phyloP scores from a whole-genome alignment of 2,329 filamentous ascomycete species.

The Aspergillus sp. region DNA sequence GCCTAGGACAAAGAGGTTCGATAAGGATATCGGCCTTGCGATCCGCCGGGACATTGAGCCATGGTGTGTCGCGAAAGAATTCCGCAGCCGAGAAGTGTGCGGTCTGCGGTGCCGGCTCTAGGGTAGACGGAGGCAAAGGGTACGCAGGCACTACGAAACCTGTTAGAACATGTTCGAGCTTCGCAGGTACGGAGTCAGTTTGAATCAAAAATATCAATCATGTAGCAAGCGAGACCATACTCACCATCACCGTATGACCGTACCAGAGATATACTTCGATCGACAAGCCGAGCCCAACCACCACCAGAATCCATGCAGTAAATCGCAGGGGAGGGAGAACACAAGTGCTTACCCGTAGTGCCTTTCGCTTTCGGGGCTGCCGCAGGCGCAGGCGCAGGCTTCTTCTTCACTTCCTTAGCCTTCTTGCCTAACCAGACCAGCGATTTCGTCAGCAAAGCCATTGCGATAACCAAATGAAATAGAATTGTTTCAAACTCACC shows the following conservation, averaged over 20 bases:
- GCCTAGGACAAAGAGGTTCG: constrained; percentile 56
- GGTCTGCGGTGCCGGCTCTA: constrained; percentile 22
- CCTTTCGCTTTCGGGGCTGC: constrained; percentile 22
- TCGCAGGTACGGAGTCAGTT: constrained; percentile 32
- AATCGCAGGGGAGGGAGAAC: constrained; percentile 1
- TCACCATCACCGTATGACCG: constrained; percentile 9
- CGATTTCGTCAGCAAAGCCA: constrained; percentile 4
- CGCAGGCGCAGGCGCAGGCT: constrained; percentile 20
- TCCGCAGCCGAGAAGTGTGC: constrained; percentile 49
- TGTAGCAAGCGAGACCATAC: constrained; percentile 14
- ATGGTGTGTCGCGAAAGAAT: constrained; percentile 83
- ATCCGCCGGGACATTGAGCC: constrained; percentile 70
- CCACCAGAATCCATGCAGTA: constrained; percentile 6
- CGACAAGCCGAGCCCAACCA: constrained; percentile 32
- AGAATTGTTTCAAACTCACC: constrained; percentile 49
- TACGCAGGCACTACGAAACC: constrained; percentile 33
- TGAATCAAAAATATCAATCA: constrained; percentile 16
- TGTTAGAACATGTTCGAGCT: constrained; percentile 40
- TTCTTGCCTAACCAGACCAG: constrained; percentile 29
- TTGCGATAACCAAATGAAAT: neutral
- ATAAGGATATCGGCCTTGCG: constrained; percentile 65
- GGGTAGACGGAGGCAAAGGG: constrained; percentile 20
- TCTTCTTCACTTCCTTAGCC: constrained; percentile 37
- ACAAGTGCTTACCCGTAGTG: constrained; percentile 23
- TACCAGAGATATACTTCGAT: neutral